A percentile compares a stretch with the other conserved stretches of the same genome.
Evolutionary conservation across 805 yeast genomes (phyloP).

Genomic region (Lipomyces yamadae): DNA sequence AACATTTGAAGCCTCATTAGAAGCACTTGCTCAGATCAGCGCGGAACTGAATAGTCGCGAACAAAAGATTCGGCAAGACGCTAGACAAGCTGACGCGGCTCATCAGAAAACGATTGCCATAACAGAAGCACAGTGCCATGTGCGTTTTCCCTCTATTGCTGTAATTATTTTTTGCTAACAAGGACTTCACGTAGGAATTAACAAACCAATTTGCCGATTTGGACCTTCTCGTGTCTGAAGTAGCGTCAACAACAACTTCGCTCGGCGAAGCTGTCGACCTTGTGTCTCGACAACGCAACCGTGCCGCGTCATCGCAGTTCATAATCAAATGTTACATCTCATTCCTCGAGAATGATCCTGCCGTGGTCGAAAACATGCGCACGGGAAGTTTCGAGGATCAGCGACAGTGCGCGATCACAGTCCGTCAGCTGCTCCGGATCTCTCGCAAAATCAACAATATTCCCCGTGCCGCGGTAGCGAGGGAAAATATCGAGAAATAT

Average conservation of each 20-base stretch:
- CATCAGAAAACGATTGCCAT: conserved; percentile 20
- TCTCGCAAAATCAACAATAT: conserved; percentile 59
- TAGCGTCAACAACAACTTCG: conserved; percentile 66
- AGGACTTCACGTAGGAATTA: conserved; percentile 17
- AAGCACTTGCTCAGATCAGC: conserved; percentile 66
- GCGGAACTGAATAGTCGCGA: conserved; percentile 60
- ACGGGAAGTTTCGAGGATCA: conserved; percentile 59
- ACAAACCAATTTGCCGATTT: conserved; percentile 58
- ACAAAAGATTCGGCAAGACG: conserved; percentile 59
- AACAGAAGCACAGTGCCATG: conserved; percentile 27
- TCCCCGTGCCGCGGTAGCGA: conserved; percentile 42
- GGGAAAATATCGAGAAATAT: conserved; percentile 62
- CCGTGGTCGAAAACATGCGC: conserved; percentile 63
- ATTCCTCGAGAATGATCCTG: conserved; percentile 63
- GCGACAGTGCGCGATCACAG: conserved; percentile 68
- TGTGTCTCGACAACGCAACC: conserved; percentile 72
- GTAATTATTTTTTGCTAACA: not conserved
- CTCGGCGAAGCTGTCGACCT: conserved; percentile 69
- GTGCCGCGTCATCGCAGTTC: conserved; percentile 71
- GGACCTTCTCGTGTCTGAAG: conserved; percentile 59
- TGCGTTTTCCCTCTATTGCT: not conserved
- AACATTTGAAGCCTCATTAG: conserved; percentile 83
- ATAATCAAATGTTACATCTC: conserved; percentile 77
- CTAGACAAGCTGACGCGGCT: conserved; percentile 51
- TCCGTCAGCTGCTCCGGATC: conserved; percentile 66